These are phyloP conservation scores for Choiromyces venosus DNA, from an alignment of 495 filamentous ascomycete species.

Conservation along the genomic window DNA sequence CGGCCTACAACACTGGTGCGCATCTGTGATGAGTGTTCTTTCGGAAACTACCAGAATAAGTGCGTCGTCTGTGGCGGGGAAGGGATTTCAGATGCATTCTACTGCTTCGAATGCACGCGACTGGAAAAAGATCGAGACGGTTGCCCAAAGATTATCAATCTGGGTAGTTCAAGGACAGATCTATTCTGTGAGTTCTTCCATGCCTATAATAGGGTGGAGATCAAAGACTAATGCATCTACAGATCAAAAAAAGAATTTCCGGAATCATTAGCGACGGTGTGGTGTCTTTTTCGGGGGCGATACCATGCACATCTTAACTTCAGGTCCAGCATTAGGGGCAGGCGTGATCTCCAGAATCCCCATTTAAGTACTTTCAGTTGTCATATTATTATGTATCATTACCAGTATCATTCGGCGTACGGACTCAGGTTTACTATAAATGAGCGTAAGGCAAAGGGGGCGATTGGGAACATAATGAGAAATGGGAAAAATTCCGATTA, in stretches of 20 bases:
- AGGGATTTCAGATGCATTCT: slow-evolving; percentile 98
- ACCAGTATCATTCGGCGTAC: slow-evolving; percentile 8
- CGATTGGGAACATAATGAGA: slow-evolving; percentile 51
- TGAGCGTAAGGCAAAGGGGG: slow-evolving; percentile 4
- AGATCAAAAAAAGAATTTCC: slow-evolving; percentile 44
- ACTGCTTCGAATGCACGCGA: slow-evolving; percentile 98
- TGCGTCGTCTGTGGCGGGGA: slow-evolving; percentile 98
- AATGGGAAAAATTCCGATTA: not conserved
- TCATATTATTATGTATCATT: slow-evolving; percentile 8
- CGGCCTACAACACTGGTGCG: slow-evolving; percentile 93
- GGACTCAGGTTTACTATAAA: not conserved
- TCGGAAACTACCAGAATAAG: slow-evolving; percentile 99
- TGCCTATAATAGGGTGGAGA: not conserved
- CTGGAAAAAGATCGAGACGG: slow-evolving; percentile 96
- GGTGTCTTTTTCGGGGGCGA: not conserved
- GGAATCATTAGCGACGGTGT: slow-evolving; percentile 29
- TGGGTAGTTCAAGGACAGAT: slow-evolving; percentile 92
- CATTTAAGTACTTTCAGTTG: not conserved
- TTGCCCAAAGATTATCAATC: slow-evolving; percentile 98
- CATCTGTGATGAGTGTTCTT: slow-evolving; percentile 98
- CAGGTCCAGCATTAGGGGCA: not conserved
- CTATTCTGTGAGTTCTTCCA: slow-evolving; percentile 63
- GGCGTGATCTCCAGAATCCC: not conserved
- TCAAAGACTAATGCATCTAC: slow-evolving; percentile 11
- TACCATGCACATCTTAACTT: not conserved